Conservation (phyloP, 108 stramenopile genomes). For the Pseudonitzschia multiseries region DNA sequence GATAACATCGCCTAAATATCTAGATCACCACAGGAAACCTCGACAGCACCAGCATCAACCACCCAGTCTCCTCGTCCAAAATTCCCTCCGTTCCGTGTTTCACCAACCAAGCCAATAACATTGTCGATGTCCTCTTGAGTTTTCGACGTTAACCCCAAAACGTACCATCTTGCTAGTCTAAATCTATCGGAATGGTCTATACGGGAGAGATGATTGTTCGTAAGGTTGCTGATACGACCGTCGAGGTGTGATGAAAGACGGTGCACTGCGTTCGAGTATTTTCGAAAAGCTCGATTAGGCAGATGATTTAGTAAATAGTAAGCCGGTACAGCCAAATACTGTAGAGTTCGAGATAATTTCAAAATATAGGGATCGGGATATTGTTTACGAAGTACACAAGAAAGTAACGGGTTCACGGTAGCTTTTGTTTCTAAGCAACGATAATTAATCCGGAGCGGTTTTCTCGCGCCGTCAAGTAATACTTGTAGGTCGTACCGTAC, state of each 20-base stretch:
- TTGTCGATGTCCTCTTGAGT: background rate
- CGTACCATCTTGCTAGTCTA: slow-evolving; percentile 17
- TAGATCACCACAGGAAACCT: too few relatives aligned
- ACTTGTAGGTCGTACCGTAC: background rate
- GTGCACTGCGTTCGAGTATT: background rate
- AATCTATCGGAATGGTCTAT: slow-evolving; percentile 1
- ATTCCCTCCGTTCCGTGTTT: background rate
- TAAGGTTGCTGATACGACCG: background rate
- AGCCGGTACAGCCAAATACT: background rate
- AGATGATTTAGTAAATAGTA: background rate
- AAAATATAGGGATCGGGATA: background rate
- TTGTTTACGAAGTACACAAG: background rate
- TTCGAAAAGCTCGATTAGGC: background rate
- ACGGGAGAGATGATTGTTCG: background rate
- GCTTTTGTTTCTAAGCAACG: background rate
- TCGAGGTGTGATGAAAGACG: slow-evolving; percentile 7
- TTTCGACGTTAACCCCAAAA: background rate
- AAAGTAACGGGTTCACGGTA: background rate
- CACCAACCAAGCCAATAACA: background rate
- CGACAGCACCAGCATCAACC: too few relatives aligned
- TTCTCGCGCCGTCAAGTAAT: background rate
- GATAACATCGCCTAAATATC: too few relatives aligned
- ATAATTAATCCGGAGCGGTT: background rate
- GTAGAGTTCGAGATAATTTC: background rate
- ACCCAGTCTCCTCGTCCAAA: too few relatives aligned